Evolutionary conservation across 23 red algal genomes (phyloP).

Genomic region (Cyanidiococcus yangmingshanensis): DNA sequence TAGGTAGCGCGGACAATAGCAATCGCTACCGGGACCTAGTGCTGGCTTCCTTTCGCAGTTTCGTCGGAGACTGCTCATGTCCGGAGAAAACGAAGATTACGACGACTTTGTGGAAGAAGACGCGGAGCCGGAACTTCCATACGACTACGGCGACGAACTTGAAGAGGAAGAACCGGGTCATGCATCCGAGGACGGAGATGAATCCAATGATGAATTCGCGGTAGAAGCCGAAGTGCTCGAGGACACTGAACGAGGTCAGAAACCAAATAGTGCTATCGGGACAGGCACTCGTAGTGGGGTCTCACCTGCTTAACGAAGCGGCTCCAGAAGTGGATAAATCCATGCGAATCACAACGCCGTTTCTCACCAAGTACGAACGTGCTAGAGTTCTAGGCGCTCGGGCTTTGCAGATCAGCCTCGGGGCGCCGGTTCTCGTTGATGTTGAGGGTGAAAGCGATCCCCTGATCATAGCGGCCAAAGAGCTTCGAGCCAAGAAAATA

Average conservation of each 20-base stretch:
- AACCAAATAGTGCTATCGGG: no score
- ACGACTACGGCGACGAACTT: background rate
- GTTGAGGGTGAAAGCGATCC: slow-evolving; percentile 83
- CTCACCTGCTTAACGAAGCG: no score
- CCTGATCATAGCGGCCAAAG: slow-evolving; percentile 73
- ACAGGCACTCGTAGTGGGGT: no score
- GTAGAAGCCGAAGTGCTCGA: background rate
- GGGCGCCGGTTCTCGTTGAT: slow-evolving; percentile 83
- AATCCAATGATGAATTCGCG: background rate
- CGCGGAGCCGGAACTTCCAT: background rate
- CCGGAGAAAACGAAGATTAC: background rate
- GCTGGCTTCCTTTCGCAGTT: no score
- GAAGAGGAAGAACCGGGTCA: background rate
- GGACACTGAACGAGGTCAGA: background rate
- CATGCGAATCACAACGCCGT: slow-evolving; percentile 69
- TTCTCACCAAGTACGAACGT: slow-evolving; percentile 96
- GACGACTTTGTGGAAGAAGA: background rate
- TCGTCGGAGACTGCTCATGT: background rate
- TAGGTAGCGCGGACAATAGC: no score
- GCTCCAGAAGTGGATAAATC: no score
- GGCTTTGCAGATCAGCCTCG: slow-evolving; percentile 85
- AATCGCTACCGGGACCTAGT: no score
- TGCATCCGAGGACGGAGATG: background rate
- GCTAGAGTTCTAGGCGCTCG: slow-evolving; percentile 79
- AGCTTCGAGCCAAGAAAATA: slow-evolving; percentile 90